Conservation (phyloP, 1,284 basidiomycete species). For the Ganoderma lingzhi region DNA sequence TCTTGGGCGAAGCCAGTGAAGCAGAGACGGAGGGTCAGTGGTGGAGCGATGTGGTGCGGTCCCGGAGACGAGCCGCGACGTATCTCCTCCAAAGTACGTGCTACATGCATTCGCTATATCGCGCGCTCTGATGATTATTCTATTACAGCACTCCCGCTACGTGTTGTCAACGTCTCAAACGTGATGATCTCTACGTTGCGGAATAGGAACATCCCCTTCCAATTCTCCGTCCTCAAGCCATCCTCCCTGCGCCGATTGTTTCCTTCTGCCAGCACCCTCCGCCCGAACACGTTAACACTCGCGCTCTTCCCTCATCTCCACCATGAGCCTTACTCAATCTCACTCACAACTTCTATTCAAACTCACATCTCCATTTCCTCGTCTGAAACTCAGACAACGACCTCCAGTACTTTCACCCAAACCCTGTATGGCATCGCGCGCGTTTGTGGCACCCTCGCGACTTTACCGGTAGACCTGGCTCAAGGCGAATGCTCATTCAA, state of each 20-base stretch:
- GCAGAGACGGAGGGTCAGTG: constrained; percentile 78
- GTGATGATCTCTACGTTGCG: constrained; percentile 56
- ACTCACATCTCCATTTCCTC: constrained; percentile 25
- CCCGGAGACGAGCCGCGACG: constrained; percentile 54
- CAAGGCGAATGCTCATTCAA: constrained; percentile 71
- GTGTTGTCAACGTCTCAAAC: constrained; percentile 52
- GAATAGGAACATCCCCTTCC: constrained; percentile 55
- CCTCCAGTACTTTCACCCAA: constrained; percentile 28
- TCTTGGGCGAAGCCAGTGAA: constrained; percentile 66
- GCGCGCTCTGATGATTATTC: constrained; percentile 3
- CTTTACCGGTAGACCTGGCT: constrained; percentile 61
- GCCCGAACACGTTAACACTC: constrained; percentile 57
- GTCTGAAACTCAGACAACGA: constrained; percentile 29
- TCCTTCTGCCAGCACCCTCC: constrained; percentile 50
- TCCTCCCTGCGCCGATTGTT: constrained; percentile 60
- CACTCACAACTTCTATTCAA: constrained; percentile 29
- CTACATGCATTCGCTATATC: constrained; percentile 5
- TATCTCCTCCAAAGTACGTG: constrained; percentile 76
- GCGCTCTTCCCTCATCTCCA: constrained; percentile 71
- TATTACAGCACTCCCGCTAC: constrained; percentile 65
- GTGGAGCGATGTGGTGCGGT: constrained; percentile 75
- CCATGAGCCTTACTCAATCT: constrained; percentile 40
- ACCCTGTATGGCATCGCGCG: constrained; percentile 28
- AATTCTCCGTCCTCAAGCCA: constrained; percentile 56
- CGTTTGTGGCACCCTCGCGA: constrained; percentile 37